Evolutionary conservation across 768 basidiomycete species (phyloP), one percentile per base, ranked within the genome.

Genomic region (Russula earlei): DNA sequence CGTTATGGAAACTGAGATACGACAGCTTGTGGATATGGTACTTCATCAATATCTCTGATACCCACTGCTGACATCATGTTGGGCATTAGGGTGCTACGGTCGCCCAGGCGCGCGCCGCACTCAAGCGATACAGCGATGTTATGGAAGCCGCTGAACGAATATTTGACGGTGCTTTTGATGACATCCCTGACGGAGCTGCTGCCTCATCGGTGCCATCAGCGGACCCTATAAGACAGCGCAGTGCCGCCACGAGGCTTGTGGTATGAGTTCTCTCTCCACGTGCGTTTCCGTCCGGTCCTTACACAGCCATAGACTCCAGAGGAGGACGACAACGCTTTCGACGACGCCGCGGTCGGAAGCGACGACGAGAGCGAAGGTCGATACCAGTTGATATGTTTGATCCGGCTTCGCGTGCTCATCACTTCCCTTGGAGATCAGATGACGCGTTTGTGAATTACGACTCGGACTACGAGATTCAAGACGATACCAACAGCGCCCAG

Each of bases 91-190:
- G 93, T 62, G 91, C 91, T 29, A 88, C 86, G 0, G 67, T 71
- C 11, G 80, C 82, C 12, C 88, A 93, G 72, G 93, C 94, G 38
- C 80, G 80, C 63, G 88, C 86, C 29, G 93, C 93, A 17, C 70
- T 96, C 66, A 79, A 76, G 59, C 82, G 83, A 64, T 79, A 87
- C 67, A 87, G 82, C 59, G 92, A 97, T 75, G 91, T 93, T 34
- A 90, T 91, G 87, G 77, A 88, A 66, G 93, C 93, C 14, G 91
- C 92, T 2, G 91, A 91, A 68, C 77, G 77, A 44, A 82, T 91
- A 57, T 87, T 91, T 58, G 84, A 87, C 59, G 93, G 93, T 12
- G 82, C 85, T 61, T 92, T 89, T 64, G 86, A 89, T 63, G 72
- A 85, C 65, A 72, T 90, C n/a, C 70, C 73, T 19, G 80, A 81